phyloP scores from a whole-genome alignment of 192 early-diverging fungal genomes.

The Backusella macrospora region DNA sequence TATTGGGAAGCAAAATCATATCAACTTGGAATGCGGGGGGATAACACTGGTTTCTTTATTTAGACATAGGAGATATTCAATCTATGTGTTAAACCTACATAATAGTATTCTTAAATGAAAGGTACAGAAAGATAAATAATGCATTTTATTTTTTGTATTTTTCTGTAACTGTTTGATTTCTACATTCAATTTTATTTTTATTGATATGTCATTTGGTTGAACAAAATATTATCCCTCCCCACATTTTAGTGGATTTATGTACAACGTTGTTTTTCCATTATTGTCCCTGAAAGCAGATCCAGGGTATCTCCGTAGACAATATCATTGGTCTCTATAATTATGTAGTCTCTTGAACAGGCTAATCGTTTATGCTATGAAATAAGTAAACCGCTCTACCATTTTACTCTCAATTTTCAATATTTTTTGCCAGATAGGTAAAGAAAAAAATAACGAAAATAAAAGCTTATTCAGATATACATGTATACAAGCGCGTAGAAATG shows the following conservation, averaged over 20 bases:
- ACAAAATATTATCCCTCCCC: background rate
- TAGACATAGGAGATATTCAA: background rate
- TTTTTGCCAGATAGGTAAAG: background rate
- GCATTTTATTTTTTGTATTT: background rate
- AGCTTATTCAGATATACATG: too few relatives aligned
- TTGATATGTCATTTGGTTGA: background rate
- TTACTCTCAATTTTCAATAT: background rate
- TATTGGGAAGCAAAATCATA: background rate
- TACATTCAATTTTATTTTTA: background rate
- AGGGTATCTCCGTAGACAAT: background rate
- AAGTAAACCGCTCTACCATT: background rate
- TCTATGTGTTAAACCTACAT: background rate
- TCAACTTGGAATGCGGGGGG: constrained; percentile 1
- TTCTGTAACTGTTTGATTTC: background rate
- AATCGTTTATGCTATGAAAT: constrained; percentile 19
- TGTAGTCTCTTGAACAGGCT: constrained; percentile 8
- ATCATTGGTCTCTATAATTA: constrained; percentile 2
- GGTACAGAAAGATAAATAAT: background rate
- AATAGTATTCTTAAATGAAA: background rate
- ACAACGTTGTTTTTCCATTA: constrained; percentile 6
- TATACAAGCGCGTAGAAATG: too few relatives aligned
- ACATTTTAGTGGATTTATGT: constrained; percentile 6
- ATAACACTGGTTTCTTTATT: background rate
- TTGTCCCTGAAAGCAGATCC: constrained; percentile 10
- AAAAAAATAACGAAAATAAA: background rate